These are phyloP conservation scores for Dictyophora rubrovolvata DNA, from an alignment of 768 basidiomycete species.

Conservation along the genomic window DNA sequence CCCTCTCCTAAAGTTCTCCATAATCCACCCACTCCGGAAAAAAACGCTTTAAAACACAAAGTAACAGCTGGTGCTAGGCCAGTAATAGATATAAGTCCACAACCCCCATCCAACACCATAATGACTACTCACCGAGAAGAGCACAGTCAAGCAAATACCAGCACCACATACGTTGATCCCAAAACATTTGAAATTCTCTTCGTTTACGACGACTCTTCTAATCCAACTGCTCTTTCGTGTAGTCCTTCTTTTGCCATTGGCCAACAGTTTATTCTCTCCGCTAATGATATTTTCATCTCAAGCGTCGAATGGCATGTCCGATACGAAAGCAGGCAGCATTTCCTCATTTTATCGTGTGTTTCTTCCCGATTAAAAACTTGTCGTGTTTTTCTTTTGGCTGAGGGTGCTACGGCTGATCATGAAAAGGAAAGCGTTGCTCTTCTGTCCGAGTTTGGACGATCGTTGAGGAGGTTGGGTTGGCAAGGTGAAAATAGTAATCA, in stretches of 20 bases:
- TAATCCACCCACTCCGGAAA: too few relatives aligned
- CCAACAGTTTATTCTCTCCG: neutral
- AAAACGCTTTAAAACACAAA: too few relatives aligned
- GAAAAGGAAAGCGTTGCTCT: neutral
- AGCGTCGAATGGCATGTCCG: neutral
- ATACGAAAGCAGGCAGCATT: neutral
- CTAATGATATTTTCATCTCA: neutral
- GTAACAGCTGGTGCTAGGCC: too few relatives aligned
- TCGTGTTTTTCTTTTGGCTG: neutral
- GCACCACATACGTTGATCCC: neutral
- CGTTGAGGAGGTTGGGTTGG: neutral
- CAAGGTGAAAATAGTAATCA: neutral
- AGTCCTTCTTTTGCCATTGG: neutral
- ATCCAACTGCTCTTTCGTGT: neutral
- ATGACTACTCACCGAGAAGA: too few relatives aligned
- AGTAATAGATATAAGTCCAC: too few relatives aligned
- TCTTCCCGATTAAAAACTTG: neutral
- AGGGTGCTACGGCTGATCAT: neutral
- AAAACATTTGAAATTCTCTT: neutral
- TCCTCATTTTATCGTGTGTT: neutral
- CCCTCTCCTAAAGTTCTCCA: too few relatives aligned
- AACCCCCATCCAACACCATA: too few relatives aligned
- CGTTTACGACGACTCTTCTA: neutral
- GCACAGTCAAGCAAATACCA: too few relatives aligned
- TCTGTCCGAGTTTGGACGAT: neutral